Conservation (phyloP, 805 yeast species). For the Pichia sporocuriosa region DNA sequence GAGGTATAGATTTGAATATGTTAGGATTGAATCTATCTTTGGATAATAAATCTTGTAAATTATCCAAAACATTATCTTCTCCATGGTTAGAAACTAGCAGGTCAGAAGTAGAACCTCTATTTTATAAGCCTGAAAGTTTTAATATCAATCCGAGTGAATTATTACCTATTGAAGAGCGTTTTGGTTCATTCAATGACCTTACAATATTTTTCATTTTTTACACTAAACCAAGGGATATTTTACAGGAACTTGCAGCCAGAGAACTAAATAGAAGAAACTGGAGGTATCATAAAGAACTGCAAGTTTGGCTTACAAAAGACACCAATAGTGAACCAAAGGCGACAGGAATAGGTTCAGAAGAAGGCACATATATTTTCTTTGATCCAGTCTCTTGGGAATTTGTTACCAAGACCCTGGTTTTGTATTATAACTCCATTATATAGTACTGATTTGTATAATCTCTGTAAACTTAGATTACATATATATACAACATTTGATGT, state of each 20-base stretch:
- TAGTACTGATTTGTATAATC: neutral
- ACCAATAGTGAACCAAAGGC: constrained; percentile 71
- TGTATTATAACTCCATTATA: constrained; percentile 38
- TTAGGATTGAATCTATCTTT: constrained; percentile 55
- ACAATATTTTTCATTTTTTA: constrained; percentile 90
- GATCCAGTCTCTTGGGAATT: constrained; percentile 96
- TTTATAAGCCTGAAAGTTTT: constrained; percentile 54
- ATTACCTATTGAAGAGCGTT: constrained; percentile 31
- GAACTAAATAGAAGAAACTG: constrained; percentile 90
- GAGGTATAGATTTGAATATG: constrained; percentile 68
- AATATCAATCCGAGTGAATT: constrained; percentile 22
- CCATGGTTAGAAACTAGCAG: constrained; percentile 95
- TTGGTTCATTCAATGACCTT: constrained; percentile 73
- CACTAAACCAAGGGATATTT: constrained; percentile 83
- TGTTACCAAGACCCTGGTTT: constrained; percentile 62
- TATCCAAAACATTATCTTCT: constrained; percentile 67
- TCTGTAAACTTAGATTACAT: neutral
- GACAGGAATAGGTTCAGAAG: constrained; percentile 73
- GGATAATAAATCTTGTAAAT: constrained; percentile 33
- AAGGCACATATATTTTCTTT: constrained; percentile 89
- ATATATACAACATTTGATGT: neutral
- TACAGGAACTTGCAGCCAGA: constrained; percentile 90
- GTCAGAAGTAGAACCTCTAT: constrained; percentile 84
- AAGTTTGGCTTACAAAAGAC: constrained; percentile 95
- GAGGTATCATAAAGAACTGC: constrained; percentile 93